These are phyloP conservation scores for Saccharomycopsis capsularis DNA, from an alignment of 805 yeast genomes.

Conservation along the genomic window DNA sequence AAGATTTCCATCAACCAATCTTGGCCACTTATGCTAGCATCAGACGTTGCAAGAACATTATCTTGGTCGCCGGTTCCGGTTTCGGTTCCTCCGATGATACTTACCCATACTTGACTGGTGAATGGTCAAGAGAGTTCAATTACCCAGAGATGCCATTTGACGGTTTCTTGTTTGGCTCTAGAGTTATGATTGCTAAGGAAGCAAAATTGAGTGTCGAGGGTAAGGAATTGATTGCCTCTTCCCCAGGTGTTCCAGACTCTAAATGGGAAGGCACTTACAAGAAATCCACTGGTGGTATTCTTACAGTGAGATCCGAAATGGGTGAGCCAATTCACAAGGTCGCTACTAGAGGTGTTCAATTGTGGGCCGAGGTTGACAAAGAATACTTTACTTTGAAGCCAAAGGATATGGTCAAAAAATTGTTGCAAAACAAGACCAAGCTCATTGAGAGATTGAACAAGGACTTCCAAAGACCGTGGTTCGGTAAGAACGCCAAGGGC, in stretches of 20 bases:
- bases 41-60: conserved; percentile 83
- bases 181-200: conserved; percentile 97
- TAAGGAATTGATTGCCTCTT: conserved; percentile 81
- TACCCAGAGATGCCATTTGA: conserved; percentile 99
- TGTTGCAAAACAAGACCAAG: conserved; percentile 76
- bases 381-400: conserved; percentile 89
- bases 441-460: conserved; percentile 81
- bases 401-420: conserved; percentile 73
- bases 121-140: conserved; percentile 82
- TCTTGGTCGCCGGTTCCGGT: conserved; percentile 95
- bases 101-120: conserved; percentile 95
- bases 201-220: conserved; percentile 92
- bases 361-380: conserved; percentile 97
- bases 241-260: conserved; percentile 82
- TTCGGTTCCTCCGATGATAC: conserved; percentile 97
- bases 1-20: conserved; percentile 97
- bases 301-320: conserved; percentile 97
- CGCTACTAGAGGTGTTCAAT: conserved; percentile 94
- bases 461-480: conserved; percentile 98
- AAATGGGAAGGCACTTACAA: conserved; percentile 94
- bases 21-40: conserved; percentile 92
- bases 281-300: conserved; percentile 93
- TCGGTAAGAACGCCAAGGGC: conserved; percentile 68
- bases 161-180: conserved; percentile 91
- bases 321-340: conserved; percentile 99